Conservation (phyloP, 2,329 filamentous ascomycete genomes). For the Escovopsis sp. region DNA sequence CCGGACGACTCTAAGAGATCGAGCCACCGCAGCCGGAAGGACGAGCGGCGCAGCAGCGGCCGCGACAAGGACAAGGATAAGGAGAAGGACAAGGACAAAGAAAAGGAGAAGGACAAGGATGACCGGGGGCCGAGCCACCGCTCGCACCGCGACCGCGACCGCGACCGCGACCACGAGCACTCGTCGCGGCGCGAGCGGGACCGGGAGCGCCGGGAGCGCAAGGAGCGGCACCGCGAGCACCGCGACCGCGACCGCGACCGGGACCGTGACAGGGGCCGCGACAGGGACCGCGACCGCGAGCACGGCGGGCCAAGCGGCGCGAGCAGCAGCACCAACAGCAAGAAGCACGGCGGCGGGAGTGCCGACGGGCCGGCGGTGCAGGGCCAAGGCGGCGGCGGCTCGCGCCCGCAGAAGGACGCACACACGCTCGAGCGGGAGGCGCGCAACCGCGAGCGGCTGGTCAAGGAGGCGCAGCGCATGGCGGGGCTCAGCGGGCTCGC, state of each 20-base stretch:
- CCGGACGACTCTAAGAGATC: conserved; percentile 42
- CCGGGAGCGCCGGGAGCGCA: conserved; percentile 20
- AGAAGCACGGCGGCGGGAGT: conserved; percentile 9
- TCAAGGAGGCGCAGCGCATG: conserved; percentile 55
- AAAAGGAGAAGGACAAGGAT: conserved; percentile 24
- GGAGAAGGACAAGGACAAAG: too few relatives aligned
- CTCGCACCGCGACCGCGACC: conserved; percentile 31
- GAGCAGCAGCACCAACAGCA: conserved; percentile 16
- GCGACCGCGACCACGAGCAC: conserved; percentile 18
- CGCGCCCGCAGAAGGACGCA: conserved; percentile 31
- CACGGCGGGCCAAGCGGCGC: too few relatives aligned
- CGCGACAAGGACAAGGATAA: conserved; percentile 24
- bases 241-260: conserved; percentile 16
- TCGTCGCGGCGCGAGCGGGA: conserved; percentile 22
- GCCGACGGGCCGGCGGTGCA: neutral
- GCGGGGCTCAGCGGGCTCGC: conserved; percentile 34
- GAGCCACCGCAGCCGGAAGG: conserved; percentile 45
- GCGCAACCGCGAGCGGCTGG: conserved; percentile 47
- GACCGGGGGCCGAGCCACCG: conserved; percentile 26
- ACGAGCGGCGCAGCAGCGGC: conserved; percentile 23
- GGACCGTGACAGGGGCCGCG: too few relatives aligned
- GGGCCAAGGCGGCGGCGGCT: neutral
- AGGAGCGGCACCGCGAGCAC: conserved; percentile 20
- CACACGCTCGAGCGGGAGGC: conserved; percentile 57
- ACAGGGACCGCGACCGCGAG: too few relatives aligned